Evolutionary conservation across 257 asterid genomes (phyloP).

Genomic region (Forsythia viridissima): DNA sequence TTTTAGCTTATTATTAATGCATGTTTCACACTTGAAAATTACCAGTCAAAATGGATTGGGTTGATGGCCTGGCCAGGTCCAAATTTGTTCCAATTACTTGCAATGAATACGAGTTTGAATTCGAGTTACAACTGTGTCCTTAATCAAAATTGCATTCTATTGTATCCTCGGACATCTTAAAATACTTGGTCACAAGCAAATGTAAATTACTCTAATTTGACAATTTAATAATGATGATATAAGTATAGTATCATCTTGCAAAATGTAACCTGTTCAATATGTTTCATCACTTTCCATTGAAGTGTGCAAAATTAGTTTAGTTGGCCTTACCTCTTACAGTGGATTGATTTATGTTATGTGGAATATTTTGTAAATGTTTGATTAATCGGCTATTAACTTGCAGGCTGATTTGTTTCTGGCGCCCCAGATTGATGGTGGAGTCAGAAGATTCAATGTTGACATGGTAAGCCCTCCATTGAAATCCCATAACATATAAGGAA

Average conservation of each 20-base stretch:
- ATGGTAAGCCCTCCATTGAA: slow-evolving; percentile 37
- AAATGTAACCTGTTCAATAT: too few species aligned
- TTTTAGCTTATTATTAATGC: neutral
- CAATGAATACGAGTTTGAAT: neutral
- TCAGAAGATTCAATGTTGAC: slow-evolving; percentile 56
- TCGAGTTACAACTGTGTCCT: neutral
- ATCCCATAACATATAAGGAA: slow-evolving; percentile 5
- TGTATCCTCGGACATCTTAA: neutral
- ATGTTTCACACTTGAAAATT: neutral
- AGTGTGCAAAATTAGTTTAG: neutral
- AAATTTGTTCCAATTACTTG: neutral
- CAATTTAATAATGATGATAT: neutral
- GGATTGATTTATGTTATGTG: neutral
- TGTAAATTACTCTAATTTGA: neutral
- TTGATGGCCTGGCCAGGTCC: neutral
- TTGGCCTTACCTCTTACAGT: slow-evolving; percentile 2
- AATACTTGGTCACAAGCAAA: neutral
- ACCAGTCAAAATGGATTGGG: neutral
- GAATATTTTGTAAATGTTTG: neutral
- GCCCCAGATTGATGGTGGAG: slow-evolving; percentile 68
- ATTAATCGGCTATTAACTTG: slow-evolving; percentile 19
- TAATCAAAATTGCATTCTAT: neutral
- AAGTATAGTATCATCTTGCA: neutral
- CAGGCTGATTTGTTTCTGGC: slow-evolving; percentile 84
- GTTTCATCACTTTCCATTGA: neutral